Percentiles rank a stretch among this genome's conserved stretches.
Conservation (phyloP, 2,329 filamentous ascomycete species). For the Capronia coronata region DNA sequence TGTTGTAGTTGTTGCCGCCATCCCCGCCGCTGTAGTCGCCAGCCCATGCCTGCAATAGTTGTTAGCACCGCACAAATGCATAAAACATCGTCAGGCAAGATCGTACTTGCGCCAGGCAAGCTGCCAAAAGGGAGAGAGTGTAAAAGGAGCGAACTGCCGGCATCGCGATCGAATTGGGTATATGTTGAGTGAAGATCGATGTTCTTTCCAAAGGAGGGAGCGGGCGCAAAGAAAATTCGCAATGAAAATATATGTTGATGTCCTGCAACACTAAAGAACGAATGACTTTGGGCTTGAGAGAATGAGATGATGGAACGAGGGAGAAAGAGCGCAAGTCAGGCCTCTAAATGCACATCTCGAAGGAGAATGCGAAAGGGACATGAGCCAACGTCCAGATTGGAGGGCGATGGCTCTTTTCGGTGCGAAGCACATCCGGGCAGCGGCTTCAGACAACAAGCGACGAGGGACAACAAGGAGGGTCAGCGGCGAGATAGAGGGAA, state of each 20-base stretch:
- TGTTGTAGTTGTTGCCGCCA: background rate
- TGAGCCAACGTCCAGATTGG: constrained; percentile 16
- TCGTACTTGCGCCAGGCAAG: constrained; percentile 29
- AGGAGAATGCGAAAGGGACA: constrained; percentile 4
- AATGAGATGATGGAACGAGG: constrained; percentile 6
- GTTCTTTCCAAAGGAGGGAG: constrained; percentile 6
- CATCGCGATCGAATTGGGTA: constrained; percentile 12
- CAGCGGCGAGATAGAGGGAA: constrained; percentile 10
- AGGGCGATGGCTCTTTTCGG: constrained; percentile 20
- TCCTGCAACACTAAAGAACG: constrained; percentile 24
- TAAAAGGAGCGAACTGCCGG: constrained; percentile 25
- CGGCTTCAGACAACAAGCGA: constrained; percentile 23
- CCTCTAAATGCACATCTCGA: constrained; percentile 22
- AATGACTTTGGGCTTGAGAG: constrained; percentile 19
- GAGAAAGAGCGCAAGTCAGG: constrained; percentile 13
- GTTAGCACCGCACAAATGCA: background rate
- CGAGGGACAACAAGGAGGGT: constrained; percentile 9
- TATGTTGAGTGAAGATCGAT: background rate
- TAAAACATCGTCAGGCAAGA: background rate
- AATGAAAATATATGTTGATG: constrained; percentile 20
- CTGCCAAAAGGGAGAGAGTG: constrained; percentile 20
- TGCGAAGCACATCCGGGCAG: constrained; percentile 22
- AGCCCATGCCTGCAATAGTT: constrained; percentile 8
- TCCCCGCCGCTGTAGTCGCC: constrained; percentile 6
- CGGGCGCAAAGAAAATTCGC: constrained; percentile 7